Conservation (phyloP, 2,329 filamentous ascomycete species). For the Diaporthe vexans region DNA sequence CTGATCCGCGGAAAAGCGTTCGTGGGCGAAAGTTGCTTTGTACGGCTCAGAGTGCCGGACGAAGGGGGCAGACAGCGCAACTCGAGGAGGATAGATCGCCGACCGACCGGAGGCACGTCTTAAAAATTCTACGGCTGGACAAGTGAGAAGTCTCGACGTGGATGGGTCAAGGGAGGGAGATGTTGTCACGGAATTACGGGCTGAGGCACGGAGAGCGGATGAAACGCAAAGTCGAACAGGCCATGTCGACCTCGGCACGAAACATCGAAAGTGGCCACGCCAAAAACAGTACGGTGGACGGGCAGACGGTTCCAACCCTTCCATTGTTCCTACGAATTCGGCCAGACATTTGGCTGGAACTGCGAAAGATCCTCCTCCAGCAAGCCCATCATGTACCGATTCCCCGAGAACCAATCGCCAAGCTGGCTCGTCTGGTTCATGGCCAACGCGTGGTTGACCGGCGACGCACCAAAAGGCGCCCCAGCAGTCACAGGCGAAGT, state of each 20-base stretch:
- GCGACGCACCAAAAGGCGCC: slow-evolving; percentile 35
- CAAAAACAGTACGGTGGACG: not conserved
- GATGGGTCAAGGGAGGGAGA: not conserved
- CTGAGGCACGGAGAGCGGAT: too few relatives aligned
- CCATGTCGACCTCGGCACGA: not conserved
- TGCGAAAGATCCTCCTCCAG: slow-evolving; percentile 72
- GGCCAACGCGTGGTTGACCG: slow-evolving; percentile 28
- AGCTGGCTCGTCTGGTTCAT: slow-evolving; percentile 60
- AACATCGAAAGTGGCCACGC: not conserved
- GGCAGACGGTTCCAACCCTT: not conserved
- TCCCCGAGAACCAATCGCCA: slow-evolving; percentile 77
- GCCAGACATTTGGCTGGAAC: slow-evolving; percentile 51
- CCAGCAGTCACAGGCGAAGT: slow-evolving; percentile 24
- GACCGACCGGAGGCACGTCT: not conserved
- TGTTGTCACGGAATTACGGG: not conserved
- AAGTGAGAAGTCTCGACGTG: not conserved
- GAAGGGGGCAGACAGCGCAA: not conserved
- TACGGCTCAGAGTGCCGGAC: not conserved
- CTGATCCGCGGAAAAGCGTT: not conserved
- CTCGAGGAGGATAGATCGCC: not conserved
- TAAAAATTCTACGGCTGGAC: not conserved
- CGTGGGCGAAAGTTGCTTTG: too few relatives aligned
- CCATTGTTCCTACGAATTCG: slow-evolving; percentile 42
- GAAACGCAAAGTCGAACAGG: not conserved
- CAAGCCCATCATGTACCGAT: slow-evolving; percentile 74